Evolutionary conservation across 1,139 yeast genomes (phyloP).

Genomic region (Insectozyma bohioensis): DNA sequence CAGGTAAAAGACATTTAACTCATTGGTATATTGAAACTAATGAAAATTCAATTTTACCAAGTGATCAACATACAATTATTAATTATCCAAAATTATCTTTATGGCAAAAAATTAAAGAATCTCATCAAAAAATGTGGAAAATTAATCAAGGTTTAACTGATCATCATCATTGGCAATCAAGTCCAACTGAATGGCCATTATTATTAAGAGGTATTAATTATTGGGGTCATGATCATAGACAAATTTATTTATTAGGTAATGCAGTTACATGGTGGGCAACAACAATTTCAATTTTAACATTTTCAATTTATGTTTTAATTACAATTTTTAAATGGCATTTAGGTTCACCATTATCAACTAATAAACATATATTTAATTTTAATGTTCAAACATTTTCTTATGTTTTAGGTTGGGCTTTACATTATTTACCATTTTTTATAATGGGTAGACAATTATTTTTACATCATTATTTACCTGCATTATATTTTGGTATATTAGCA

Average conservation of each 20-base stretch:
- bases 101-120: constrained; percentile 69
- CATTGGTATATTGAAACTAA: constrained; percentile 91
- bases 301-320: constrained; percentile 50
- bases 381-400: constrained; percentile 69
- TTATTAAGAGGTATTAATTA: constrained; percentile 91
- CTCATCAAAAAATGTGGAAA: constrained; percentile 89
- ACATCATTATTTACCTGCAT: constrained; percentile 90
- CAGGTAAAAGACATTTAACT: constrained; percentile 72
- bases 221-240: constrained; percentile 78
- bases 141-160: constrained; percentile 83
- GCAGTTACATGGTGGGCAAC: constrained; percentile 88
- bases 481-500: constrained; percentile 84
- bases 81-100: constrained; percentile 66
- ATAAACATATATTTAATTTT: constrained; percentile 64
- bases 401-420: constrained; percentile 79
- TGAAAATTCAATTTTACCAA: constrained; percentile 36
- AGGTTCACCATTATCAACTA: constrained; percentile 49
- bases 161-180: constrained; percentile 84
- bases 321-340: constrained; percentile 77
- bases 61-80: constrained; percentile 29
- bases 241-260: constrained; percentile 87
- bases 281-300: constrained; percentile 56
- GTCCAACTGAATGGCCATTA: constrained; percentile 88
- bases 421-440: constrained; percentile 82
- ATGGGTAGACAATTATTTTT: constrained; percentile 94